Base-by-base conservation (phyloP, 1,284 basidiomycete species). In the Cryptococcus hybrid region DNA sequence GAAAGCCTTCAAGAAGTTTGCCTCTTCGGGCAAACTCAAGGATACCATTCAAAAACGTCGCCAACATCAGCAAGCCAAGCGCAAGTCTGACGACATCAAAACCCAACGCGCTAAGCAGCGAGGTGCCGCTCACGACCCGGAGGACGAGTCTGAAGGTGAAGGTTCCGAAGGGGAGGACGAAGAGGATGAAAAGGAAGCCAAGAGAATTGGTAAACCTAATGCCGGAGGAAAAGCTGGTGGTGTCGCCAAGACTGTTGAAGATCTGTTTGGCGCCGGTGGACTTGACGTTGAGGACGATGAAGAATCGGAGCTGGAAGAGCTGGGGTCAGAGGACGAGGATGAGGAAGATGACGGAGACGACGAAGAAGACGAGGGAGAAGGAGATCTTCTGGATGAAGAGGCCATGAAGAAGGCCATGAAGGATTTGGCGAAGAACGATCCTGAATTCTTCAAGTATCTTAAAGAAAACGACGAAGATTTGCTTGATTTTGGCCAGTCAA, bases 381-480 rank as follows among this genome's bases (percentile, higher is more conserved):
- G 78, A 0, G 83, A 81, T 4, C 82, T 79, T 12, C 80, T 83
- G 46, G 68, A 81, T 42, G 85, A 85, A 60, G 71, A 58, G 46
- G 89, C 87, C 83, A 90, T 71, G 89, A 87, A 57, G 79, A 82
- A 69, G 76, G 71, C 97, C 56, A 84, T 99, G n/a, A 88, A 90
- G 50, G 88, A 90, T 70, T 84, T 99, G 43, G 89, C 89, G 11
- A 89, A 95, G 77, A 95, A 91, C 76, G 96, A 99, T 75, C 95
- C 95, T 15, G 95, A 97, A 70, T 99, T 99, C 80, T 99, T 86
- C 87, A 93, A 96, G 78, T 99, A 96, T 73, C 82, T 99, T 6
- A 88, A 96, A 80, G 92, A 98, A 78, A 95, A 99, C 73, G 95
- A 99, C 78, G 81, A 83, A 56, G 92, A 93, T 54, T 80, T 99